Percentiles rank a stretch among this genome's conserved stretches.
These are phyloP conservation scores for Rhodotorula toruloides DNA, from an alignment of 768 basidiomycete genomes.

Conservation along the genomic window DNA sequence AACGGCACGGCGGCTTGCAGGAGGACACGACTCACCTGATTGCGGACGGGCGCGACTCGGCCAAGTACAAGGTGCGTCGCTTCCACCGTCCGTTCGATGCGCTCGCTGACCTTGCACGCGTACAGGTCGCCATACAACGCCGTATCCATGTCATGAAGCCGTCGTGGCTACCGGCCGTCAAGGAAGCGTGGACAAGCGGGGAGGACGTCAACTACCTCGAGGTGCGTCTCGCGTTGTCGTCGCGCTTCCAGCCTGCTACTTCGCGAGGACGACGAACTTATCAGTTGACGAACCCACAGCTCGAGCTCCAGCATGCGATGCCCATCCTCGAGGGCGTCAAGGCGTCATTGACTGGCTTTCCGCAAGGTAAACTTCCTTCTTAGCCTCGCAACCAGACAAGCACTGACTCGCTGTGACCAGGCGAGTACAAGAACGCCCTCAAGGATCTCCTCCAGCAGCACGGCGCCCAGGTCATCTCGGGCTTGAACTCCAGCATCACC, in stretches of 20 bases:
- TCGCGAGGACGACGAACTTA: no score
- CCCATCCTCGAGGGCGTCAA: background rate
- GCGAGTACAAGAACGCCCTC: conserved; percentile 16
- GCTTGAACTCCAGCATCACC: background rate
- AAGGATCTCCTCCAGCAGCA: background rate
- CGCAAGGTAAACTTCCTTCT: background rate
- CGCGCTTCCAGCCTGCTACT: no score
- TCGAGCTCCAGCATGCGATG: conserved; percentile 9
- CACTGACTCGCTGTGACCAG: no score
- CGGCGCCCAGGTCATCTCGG: background rate
- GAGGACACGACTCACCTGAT: conserved; percentile 30
- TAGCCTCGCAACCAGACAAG: no score
- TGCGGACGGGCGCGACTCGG: background rate
- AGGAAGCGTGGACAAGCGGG: conserved; percentile 21
- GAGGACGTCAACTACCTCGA: conserved; percentile 12
- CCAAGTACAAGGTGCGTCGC: conserved; percentile 27
- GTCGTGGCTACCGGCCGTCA: conserved; percentile 13
- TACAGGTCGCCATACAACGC: conserved; percentile 9
- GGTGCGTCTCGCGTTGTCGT: background rate
- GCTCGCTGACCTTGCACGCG: background rate
- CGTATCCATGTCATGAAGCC: conserved; percentile 22
- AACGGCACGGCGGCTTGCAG: conserved; percentile 9
- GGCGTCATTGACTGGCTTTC: conserved; percentile 19
- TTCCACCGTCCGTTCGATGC: background rate
- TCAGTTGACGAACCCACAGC: no score